Evolutionary conservation across 805 yeast genomes (phyloP), one percentile per base, ranked within the genome.

Genomic region (Yarrowia sp.): DNA sequence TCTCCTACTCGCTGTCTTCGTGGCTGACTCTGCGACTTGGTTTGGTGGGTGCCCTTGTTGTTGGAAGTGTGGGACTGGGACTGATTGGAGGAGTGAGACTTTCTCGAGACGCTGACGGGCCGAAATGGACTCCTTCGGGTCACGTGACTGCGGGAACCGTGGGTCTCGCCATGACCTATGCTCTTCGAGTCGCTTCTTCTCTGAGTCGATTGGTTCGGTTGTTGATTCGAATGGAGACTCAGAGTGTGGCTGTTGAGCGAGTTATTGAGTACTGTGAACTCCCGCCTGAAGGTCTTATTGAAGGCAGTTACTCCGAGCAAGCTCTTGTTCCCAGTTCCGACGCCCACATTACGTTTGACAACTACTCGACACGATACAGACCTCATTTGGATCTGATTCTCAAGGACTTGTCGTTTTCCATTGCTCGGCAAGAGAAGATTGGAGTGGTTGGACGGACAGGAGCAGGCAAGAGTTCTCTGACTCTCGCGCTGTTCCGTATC

Each of bases 361-460:
- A 87, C 72, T 90, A 87, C 15, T 78, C 82, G n/a, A 77, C 90
- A 77, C 79, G 85, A 43, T 90, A 90, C 77, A 83, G 93, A 73
- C 85, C 85, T 10, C 85, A 82, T 5, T 80, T 90, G 53, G 94
- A 94, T 5, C 76, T 82, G 45, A 94, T 89, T 4, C 80, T 90
- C 75, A 85, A 87, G 70, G 79, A 86, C 70, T 78, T 90, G 68
- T 77, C 77, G 48, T 79, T 89, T 49, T 77, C 78, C 11, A 81
- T 89, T 59, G 76, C 80, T 8, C 83, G 88, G 0, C 79, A 83
- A 32, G 91, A 90, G 75, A 90, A 89, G 74, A 84, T 91, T 72
- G 97, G 97, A 63, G 87, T 91, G 68, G 89, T 94, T 81, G 97
- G 97, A 53, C 84, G 97, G 76, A 91, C 97, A 0, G 97, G 97